Conservation (phyloP, 2,329 filamentous ascomycete genomes). For the Colletotrichum tabaci region DNA sequence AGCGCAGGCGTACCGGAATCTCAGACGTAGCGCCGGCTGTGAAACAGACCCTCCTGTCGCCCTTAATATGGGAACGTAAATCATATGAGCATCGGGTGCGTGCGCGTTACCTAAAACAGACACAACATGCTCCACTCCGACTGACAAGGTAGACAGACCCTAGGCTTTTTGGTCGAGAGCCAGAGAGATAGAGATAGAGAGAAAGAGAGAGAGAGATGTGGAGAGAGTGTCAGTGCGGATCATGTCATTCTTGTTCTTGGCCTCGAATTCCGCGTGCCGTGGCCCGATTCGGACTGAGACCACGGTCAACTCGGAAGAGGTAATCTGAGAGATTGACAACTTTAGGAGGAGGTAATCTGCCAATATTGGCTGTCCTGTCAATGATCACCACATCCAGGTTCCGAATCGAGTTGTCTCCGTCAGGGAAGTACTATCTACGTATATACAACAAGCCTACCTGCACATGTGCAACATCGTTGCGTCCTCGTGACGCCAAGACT, state of each 20-base stretch:
- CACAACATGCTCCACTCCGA: constrained; percentile 20
- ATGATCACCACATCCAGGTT: neutral
- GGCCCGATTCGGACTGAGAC: neutral
- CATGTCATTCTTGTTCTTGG: neutral
- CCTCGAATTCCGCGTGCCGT: neutral
- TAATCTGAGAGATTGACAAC: neutral
- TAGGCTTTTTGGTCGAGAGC: no score
- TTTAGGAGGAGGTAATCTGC: neutral
- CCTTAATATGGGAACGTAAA: constrained; percentile 41
- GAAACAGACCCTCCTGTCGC: constrained; percentile 35
- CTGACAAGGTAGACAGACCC: no score
- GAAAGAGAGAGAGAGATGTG: no score
- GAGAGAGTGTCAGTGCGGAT: constrained; percentile 15
- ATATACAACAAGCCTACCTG: no score
- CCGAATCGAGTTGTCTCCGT: neutral
- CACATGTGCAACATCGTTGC: no score
- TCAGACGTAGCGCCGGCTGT: constrained; percentile 36
- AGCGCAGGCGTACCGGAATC: constrained; percentile 23
- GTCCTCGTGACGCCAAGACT: neutral
- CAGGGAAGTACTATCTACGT: no score
- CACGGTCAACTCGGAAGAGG: no score
- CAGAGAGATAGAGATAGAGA: no score
- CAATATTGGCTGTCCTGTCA: neutral
- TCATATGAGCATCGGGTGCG: constrained; percentile 23
- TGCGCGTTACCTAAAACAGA: constrained; percentile 2